phyloP scores from a whole-genome alignment of 768 basidiomycete species.

The Kwoniella shandongensis region DNA sequence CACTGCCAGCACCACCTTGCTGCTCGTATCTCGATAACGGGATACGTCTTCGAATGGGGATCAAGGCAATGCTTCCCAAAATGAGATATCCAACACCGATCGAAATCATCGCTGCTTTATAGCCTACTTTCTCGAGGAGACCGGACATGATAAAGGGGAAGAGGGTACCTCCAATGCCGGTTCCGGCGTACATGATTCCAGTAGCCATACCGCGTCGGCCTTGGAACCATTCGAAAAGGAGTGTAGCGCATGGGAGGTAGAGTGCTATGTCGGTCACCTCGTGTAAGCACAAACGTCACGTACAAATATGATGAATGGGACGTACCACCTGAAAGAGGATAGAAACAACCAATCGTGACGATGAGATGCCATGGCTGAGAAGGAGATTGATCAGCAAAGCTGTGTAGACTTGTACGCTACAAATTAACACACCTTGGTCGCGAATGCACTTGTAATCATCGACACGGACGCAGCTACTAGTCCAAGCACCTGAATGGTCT shows the following conservation, averaged over 20 bases:
- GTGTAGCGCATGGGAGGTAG: constrained; percentile 41
- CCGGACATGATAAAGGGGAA: constrained; percentile 46
- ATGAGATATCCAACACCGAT: constrained; percentile 36
- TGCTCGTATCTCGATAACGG: constrained; percentile 25
- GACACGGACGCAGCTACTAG: constrained; percentile 24
- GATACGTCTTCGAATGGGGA: constrained; percentile 42
- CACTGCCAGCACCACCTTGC: not conserved
- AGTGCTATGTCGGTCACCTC: too few species aligned
- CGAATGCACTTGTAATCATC: constrained; percentile 37
- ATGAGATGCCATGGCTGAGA: constrained; percentile 50
- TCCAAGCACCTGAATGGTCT: constrained; percentile 27
- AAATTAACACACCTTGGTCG: constrained; percentile 38
- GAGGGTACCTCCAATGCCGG: constrained; percentile 42
- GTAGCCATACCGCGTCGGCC: constrained; percentile 38
- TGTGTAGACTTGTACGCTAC: too few species aligned
- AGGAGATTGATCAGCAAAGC: too few species aligned
- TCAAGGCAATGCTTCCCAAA: constrained; percentile 24
- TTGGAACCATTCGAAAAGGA: constrained; percentile 50
- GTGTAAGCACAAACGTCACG: too few species aligned
- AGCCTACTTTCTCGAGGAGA: constrained; percentile 37
- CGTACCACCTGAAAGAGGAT: constrained; percentile 35
- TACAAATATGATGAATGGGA: too few species aligned
- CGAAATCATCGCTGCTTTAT: constrained; percentile 47
- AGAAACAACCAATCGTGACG: constrained; percentile 39
- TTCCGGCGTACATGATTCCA: constrained; percentile 46